phyloP scores from a whole-genome alignment of 345 rosid genomes.

The Salix exigua region DNA sequence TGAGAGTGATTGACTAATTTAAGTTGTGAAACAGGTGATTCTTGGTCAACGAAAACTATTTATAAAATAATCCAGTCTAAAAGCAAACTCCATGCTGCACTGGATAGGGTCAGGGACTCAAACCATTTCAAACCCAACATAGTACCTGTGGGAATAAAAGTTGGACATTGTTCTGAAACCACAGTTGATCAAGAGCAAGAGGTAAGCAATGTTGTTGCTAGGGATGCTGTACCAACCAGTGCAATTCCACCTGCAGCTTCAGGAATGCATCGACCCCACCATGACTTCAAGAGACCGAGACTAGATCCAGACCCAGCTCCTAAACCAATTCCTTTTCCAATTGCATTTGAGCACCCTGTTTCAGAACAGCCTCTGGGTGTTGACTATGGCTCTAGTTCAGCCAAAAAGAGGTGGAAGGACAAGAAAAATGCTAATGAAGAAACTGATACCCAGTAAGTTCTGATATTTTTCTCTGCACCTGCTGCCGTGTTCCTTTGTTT shows the following conservation, averaged over 20 bases:
- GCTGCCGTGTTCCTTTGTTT: not conserved
- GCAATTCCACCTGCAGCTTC: not conserved
- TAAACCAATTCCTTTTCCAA: constrained; percentile 17
- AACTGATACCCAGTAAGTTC: not conserved
- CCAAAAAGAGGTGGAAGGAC: constrained; percentile 12
- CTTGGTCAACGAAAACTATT: constrained; percentile 16
- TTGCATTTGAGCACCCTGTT: constrained; percentile 11
- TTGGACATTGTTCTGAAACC: not conserved
- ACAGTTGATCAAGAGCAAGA: not conserved
- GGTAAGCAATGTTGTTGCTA: not conserved
- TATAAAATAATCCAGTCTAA: constrained; percentile 36
- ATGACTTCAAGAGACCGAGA: constrained; percentile 11
- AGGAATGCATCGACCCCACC: not conserved
- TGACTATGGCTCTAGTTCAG: not conserved
- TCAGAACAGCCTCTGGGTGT: not conserved
- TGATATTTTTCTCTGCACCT: too few relatives aligned
- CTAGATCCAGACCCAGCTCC: constrained; percentile 2
- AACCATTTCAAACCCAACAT: not conserved
- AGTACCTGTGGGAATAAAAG: not conserved
- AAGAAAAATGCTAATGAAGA: constrained; percentile 5
- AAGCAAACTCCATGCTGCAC: constrained; percentile 21
- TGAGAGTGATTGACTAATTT: not conserved
- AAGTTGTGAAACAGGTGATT: constrained; percentile 20
- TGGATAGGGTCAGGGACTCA: constrained; percentile 18
- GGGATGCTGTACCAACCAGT: not conserved